These are phyloP conservation scores for Candida railenensis DNA, from an alignment of 805 yeast genomes.

Conservation along the genomic window DNA sequence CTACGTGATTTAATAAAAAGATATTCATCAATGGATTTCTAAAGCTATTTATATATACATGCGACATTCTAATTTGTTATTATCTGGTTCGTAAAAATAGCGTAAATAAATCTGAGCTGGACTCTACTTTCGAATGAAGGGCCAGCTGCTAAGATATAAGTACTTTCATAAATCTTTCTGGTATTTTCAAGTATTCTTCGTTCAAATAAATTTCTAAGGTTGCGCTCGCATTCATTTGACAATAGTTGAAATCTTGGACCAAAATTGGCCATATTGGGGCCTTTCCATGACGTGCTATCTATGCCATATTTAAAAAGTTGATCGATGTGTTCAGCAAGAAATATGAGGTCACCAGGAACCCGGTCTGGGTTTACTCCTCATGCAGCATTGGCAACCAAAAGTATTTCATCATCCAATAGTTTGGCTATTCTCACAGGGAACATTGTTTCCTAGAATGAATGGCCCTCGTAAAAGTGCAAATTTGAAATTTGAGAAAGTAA, in stretches of 20 bases:
- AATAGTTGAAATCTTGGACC: conserved; percentile 89
- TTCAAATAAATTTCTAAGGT: conserved; percentile 60
- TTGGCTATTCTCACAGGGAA: conserved; percentile 81
- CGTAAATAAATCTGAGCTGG: conserved; percentile 70
- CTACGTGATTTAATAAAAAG: too few species aligned
- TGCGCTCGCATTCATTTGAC: conserved; percentile 85
- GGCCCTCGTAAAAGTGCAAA: conserved; percentile 90
- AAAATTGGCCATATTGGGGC: conserved; percentile 73
- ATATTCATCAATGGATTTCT: too few species aligned
- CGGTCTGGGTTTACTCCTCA: conserved; percentile 75
- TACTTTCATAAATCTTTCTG: conserved; percentile 81
- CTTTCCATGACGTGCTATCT: conserved; percentile 87
- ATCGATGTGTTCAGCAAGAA: conserved; percentile 83
- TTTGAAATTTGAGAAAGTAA: too few species aligned
- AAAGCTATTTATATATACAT: too few species aligned
- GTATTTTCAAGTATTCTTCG: conserved; percentile 41
- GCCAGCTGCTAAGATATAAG: conserved; percentile 81
- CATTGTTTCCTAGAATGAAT: conserved; percentile 72
- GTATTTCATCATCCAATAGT: conserved; percentile 54
- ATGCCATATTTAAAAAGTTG: conserved; percentile 87
- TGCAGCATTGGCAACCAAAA: conserved; percentile 91
- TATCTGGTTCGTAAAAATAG: too few species aligned
- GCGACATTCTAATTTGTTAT: too few species aligned
- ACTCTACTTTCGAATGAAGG: conserved; percentile 95
- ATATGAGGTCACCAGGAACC: conserved; percentile 87